Conservation (phyloP, 169 alveolate genomes). For the Neospora caninum region DNA sequence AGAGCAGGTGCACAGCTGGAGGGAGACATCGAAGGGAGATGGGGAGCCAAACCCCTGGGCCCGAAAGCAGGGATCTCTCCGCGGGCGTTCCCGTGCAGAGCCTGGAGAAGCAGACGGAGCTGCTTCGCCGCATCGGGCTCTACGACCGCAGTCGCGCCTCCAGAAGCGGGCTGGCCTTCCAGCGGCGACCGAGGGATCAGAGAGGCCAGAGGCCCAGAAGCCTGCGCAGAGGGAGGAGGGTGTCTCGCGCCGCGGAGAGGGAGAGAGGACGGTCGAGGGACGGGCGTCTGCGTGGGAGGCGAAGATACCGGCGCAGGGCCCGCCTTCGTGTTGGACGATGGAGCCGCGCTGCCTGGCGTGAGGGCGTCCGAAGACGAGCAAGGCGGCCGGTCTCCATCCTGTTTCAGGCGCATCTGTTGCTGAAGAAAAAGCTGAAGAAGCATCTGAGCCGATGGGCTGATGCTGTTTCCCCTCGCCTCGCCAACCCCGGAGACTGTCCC, state of each 20-base stretch:
- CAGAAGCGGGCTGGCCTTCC: not conserved
- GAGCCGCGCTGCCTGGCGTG: not conserved
- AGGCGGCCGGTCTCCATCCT: no score
- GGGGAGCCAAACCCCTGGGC: not conserved
- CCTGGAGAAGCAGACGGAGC: not conserved
- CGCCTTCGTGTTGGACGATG: not conserved
- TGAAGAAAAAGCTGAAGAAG: not conserved
- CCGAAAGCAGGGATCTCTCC: not conserved
- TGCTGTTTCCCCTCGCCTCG: not conserved
- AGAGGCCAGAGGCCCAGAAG: not conserved
- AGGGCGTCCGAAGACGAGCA: no score
- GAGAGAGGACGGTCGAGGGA: not conserved
- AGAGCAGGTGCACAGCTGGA: not conserved
- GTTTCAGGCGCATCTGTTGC: not conserved
- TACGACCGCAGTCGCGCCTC: slow-evolving; percentile 10
- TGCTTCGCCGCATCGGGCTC: not conserved
- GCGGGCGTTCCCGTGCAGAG: not conserved
- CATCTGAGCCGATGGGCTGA: not conserved
- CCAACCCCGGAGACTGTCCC: no score
- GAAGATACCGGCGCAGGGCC: not conserved
- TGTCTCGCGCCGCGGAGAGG: not conserved
- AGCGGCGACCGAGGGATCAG: not conserved
- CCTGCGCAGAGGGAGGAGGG: not conserved
- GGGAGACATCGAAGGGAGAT: not conserved
- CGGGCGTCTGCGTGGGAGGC: not conserved